Evolutionary conservation across 441 rosid species (phyloP).

Genomic region (Gossypium trilobum): DNA sequence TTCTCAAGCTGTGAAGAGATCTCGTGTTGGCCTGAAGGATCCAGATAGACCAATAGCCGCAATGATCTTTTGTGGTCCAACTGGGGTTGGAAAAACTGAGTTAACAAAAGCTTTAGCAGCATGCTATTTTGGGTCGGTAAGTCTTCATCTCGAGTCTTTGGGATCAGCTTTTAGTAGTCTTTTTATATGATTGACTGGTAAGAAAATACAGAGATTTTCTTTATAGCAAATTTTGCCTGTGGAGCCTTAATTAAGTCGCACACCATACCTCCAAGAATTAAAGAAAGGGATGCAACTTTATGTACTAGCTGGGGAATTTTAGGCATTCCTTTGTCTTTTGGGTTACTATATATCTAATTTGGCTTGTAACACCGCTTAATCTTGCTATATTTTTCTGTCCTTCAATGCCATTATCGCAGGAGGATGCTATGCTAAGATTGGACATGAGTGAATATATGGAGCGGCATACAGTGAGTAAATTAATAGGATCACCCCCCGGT

Average conservation of each 20-base stretch:
- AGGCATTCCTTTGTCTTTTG: background rate
- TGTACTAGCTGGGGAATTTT: background rate
- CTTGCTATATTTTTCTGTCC: slow-evolving; percentile 8
- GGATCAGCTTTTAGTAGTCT: background rate
- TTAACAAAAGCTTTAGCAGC: slow-evolving; percentile 65
- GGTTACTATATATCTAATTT: background rate
- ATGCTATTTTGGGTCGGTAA: slow-evolving; percentile 77
- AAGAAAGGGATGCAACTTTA: background rate
- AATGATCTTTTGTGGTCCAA: slow-evolving; percentile 75
- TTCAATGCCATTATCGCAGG: slow-evolving; percentile 38
- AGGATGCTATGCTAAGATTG: slow-evolving; percentile 62
- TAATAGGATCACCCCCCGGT: slow-evolving; percentile 72
- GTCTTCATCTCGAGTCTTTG: slow-evolving; percentile 18
- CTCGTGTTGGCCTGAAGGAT: slow-evolving; percentile 63
- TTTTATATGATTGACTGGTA: background rate
- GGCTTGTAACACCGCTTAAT: background rate
- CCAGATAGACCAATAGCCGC: slow-evolving; percentile 66
- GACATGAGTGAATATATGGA: slow-evolving; percentile 88
- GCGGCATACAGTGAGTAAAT: slow-evolving; percentile 68
- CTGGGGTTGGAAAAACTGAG: slow-evolving; percentile 78
- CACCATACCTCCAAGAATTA: background rate
- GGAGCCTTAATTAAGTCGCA: background rate
- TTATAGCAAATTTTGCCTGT: background rate
- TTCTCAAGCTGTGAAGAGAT: slow-evolving; percentile 71
- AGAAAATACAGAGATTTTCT: background rate